Percentiles rank a stretch among this genome's conserved stretches.
These are phyloP conservation scores for Annona cherimola DNA, from an alignment of 164 flowering plant genomes.

Conservation along the genomic window DNA sequence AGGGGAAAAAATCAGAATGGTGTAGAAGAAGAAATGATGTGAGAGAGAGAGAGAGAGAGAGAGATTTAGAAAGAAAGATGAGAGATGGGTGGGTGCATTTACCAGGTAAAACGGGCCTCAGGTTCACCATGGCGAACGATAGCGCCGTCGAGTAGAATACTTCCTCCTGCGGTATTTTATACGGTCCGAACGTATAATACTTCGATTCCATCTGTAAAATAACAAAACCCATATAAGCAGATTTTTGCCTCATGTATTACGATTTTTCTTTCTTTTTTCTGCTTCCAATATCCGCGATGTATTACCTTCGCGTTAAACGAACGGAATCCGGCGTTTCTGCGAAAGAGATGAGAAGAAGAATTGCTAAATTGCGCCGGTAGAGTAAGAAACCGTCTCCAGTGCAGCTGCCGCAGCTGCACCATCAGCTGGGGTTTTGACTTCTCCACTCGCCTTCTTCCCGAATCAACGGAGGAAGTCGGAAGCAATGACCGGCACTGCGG, in stretches of 20 bases:
- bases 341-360: neutral
- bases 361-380: neutral
- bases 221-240: neutral
- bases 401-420: conserved; percentile 3
- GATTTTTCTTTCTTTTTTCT: too few relatives aligned
- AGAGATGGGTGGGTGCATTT: neutral
- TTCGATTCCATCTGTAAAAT: conserved; percentile 7
- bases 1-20: neutral
- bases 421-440: neutral
- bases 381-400: neutral
- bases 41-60: neutral
- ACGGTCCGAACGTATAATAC: conserved; percentile 53
- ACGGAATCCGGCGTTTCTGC: neutral
- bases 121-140: conserved; percentile 77
- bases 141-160: conserved; percentile 64
- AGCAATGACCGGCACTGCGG: too few relatives aligned
- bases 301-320: neutral
- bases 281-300: neutral
- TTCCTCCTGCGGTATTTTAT: conserved; percentile 51
- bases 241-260: too few relatives aligned
- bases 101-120: conserved; percentile 87
- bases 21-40: neutral
- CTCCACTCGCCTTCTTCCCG: neutral
- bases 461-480: neutral
- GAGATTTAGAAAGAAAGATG: neutral